phyloP scores from a whole-genome alignment of 768 basidiomycete species.

The Trametopsis cervina region DNA sequence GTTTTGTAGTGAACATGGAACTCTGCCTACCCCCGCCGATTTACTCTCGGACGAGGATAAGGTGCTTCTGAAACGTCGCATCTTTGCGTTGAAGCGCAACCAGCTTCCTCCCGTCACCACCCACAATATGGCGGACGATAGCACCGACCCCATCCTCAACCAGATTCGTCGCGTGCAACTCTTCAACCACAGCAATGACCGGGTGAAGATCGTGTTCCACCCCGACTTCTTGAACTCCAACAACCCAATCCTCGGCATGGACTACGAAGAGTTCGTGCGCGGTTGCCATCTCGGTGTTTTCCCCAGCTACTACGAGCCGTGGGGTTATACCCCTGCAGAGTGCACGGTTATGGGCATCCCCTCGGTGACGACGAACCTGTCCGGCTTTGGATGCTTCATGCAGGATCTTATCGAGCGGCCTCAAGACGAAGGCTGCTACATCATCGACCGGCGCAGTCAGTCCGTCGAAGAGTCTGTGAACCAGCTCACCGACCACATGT shows the following conservation, averaged over 20 bases:
- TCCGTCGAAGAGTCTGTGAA: constrained; percentile 89
- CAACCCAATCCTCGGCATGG: constrained; percentile 94
- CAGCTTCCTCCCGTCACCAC: constrained; percentile 95
- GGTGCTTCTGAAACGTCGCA: constrained; percentile 89
- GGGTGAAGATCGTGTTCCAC: constrained; percentile 97
- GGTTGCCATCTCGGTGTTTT: constrained; percentile 98
- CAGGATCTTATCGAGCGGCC: constrained; percentile 95
- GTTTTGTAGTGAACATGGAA: constrained; percentile 58
- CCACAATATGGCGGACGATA: constrained; percentile 97
- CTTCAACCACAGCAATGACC: constrained; percentile 83
- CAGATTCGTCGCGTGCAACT: constrained; percentile 91
- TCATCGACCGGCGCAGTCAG: constrained; percentile 86
- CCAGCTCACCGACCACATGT: constrained; percentile 73
- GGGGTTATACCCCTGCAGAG: constrained; percentile 96
- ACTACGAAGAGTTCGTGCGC: constrained; percentile 98
- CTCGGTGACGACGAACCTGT: constrained; percentile 93
- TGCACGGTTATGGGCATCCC: constrained; percentile 99
- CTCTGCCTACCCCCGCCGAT: constrained; percentile 64
- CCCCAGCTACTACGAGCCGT: constrained; percentile 95
- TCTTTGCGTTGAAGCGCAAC: constrained; percentile 93
- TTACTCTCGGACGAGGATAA: constrained; percentile 90
- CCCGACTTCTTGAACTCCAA: constrained; percentile 97
- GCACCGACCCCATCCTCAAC: constrained; percentile 87
- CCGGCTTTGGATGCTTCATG: constrained; percentile 98
- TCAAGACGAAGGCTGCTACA: constrained; percentile 93